These are phyloP conservation scores for Sporothrix inflata DNA, from an alignment of 2,329 filamentous ascomycete species.

Conservation along the genomic window DNA sequence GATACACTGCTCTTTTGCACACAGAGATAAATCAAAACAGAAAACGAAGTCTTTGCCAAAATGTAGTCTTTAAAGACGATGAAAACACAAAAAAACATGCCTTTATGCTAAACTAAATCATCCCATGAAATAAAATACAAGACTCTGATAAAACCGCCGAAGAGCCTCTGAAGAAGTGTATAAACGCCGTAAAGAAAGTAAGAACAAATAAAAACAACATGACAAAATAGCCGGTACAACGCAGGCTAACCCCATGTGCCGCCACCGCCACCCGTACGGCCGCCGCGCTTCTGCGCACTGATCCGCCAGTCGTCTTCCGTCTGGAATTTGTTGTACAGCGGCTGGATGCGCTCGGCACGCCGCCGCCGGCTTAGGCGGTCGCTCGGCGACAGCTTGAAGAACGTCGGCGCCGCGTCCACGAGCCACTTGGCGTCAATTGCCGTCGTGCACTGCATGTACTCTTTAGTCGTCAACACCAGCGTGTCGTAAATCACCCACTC, in stretches of 20 bases:
- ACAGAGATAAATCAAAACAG: not conserved
- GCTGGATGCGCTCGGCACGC: slow-evolving; percentile 92
- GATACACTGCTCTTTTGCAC: not conserved
- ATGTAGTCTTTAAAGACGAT: not conserved
- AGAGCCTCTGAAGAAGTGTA: not conserved
- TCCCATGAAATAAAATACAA: not conserved
- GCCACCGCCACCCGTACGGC: slow-evolving; percentile 79
- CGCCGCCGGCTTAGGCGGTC: slow-evolving; percentile 88
- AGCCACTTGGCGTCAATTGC: slow-evolving; percentile 93
- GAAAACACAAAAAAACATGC: not conserved
- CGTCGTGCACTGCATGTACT: slow-evolving; percentile 97
- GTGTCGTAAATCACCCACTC: slow-evolving; percentile 96
- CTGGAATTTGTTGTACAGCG: slow-evolving; percentile 88
- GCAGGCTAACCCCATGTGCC: slow-evolving; percentile 81
- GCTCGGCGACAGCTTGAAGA: slow-evolving; percentile 94
- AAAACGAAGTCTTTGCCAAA: not conserved
- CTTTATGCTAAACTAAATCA: not conserved
- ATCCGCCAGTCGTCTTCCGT: slow-evolving; percentile 95
- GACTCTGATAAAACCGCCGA: not conserved
- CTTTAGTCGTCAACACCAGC: slow-evolving; percentile 89
- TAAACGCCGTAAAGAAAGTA: not conserved
- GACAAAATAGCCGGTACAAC: too few relatives aligned
- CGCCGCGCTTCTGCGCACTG: slow-evolving; percentile 82
- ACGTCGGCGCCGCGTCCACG: slow-evolving; percentile 95
- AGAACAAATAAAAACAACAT: not conserved